Evolutionary conservation across 306 rosid species (phyloP).

Genomic region (Medicago lupulina): DNA sequence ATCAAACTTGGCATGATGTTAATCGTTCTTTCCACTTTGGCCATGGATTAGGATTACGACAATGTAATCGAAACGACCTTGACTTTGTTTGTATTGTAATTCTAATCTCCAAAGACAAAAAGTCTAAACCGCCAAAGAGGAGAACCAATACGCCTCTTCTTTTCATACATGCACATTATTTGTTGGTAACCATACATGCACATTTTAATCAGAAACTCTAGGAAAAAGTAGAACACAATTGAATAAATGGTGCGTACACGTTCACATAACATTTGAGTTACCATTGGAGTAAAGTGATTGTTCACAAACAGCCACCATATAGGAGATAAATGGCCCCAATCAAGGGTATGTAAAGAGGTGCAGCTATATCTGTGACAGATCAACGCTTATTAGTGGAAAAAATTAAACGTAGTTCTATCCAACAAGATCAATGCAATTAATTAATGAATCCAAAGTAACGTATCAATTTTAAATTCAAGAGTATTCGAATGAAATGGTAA

Average conservation of each 20-base stretch:
- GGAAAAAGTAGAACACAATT: not conserved
- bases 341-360: too few species aligned
- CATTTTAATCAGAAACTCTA: not conserved
- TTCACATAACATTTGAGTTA: not conserved
- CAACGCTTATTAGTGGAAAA: too few species aligned
- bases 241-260: constrained; percentile 4
- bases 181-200: not conserved
- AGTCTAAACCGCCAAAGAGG: constrained; percentile 28
- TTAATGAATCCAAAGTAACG: too few species aligned
- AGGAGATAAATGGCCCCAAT: too few species aligned
- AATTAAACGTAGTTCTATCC: too few species aligned
- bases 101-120: not conserved
- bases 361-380: too few species aligned
- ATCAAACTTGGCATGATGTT: too few species aligned
- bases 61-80: constrained; percentile 24
- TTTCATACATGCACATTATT: constrained; percentile 1
- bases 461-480: too few species aligned
- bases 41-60: constrained; percentile 11
- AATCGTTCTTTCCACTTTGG: constrained; percentile 1
- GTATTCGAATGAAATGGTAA: too few species aligned
- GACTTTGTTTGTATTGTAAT: constrained; percentile 30
- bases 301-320: too few species aligned
- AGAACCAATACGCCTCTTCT: not conserved
- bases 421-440: too few species aligned
- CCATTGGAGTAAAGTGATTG: not conserved